Base-by-base conservation (phyloP, 1,284 basidiomycete species). In the Apiotrichum akiyoshidainum region DNA sequence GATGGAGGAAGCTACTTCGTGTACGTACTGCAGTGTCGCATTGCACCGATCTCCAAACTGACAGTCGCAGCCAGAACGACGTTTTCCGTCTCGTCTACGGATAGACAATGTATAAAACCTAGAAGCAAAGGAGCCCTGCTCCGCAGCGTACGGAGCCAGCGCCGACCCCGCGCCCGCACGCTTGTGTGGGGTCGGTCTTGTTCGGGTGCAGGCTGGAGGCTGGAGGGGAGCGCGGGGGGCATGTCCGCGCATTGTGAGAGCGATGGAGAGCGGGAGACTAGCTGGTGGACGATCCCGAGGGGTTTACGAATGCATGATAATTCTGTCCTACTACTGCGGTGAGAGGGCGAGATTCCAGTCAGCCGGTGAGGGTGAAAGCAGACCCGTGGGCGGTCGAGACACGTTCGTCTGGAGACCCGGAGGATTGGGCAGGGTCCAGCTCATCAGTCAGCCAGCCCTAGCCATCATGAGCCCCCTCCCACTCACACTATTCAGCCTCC, bases 1-100 rank as follows among this genome's bases (percentile, higher is more conserved):
- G 92, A 96, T 22, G 84, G 81, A 17, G 76, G 71, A 33, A 85
- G 84, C 66, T 97, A 90, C 83, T 97, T 87, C 76, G 89, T 94
- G 78, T 79, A 54, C 67, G 76, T 71, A 6, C 12, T 42, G 22
- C 31, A 10, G 14, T 11, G n/a, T n/a, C n/a, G n/a, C n/a, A n/a
- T n/a, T n/a, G 2, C 8, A 2, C 1, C 37, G 5, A 3, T 40
- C 41, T 26, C 35, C 5, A 5, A 19, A 19, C 26, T 44, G 11
- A 58, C 37, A 53, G 2, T 13, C 47, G 8, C 47, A 45, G 41
- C n/a, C 54, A 44, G 40, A 55, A 55, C 46, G 54, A 55, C 46
- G 51, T 45, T 11, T 39, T 59, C 41, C 53, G 47, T 19, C 46
- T 41, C 39, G 66, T 67, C n/a, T 69, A 69, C 64, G 67, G 67